A percentile compares a stretch with the other conserved stretches of the same genome.
phyloP scores from a whole-genome alignment of 805 yeast species.

The Candida schatavii region DNA sequence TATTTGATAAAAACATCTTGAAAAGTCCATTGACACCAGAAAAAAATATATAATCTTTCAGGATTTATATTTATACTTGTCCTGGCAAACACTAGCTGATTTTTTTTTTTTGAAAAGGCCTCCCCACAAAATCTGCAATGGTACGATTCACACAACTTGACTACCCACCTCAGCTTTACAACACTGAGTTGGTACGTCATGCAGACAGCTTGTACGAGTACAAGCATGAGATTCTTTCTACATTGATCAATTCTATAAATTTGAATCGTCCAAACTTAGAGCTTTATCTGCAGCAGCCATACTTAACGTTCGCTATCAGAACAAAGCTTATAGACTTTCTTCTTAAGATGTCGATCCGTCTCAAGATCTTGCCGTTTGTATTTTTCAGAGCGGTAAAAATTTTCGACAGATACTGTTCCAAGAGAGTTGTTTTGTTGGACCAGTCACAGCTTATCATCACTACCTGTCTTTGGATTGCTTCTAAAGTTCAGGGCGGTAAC shows the following conservation, averaged over 20 bases:
- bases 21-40: too few relatives aligned
- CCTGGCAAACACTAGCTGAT: too few relatives aligned
- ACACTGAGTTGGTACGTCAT: constrained; percentile 49
- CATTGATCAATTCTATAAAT: constrained; percentile 31
- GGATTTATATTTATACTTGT: too few relatives aligned
- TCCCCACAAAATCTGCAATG: background rate
- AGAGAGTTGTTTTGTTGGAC: constrained; percentile 76
- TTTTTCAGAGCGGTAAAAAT: constrained; percentile 67
- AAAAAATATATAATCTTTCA: too few relatives aligned
- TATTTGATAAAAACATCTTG: too few relatives aligned
- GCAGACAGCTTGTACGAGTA: constrained; percentile 47
- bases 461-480: constrained; percentile 89
- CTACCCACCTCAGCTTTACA: constrained; percentile 50
- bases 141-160: constrained; percentile 37
- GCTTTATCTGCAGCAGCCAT: constrained; percentile 85
- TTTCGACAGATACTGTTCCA: constrained; percentile 89
- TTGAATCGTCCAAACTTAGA: constrained; percentile 45
- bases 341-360: constrained; percentile 63
- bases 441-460: constrained; percentile 90
- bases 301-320: constrained; percentile 70
- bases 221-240: constrained; percentile 45
- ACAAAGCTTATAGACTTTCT: constrained; percentile 75
- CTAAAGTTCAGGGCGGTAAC: constrained; percentile 78
- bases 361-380: constrained; percentile 66
- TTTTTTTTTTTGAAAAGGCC: too few relatives aligned